Base-by-base conservation (phyloP, 306 rosid species). In the Quercus variabilis region DNA sequence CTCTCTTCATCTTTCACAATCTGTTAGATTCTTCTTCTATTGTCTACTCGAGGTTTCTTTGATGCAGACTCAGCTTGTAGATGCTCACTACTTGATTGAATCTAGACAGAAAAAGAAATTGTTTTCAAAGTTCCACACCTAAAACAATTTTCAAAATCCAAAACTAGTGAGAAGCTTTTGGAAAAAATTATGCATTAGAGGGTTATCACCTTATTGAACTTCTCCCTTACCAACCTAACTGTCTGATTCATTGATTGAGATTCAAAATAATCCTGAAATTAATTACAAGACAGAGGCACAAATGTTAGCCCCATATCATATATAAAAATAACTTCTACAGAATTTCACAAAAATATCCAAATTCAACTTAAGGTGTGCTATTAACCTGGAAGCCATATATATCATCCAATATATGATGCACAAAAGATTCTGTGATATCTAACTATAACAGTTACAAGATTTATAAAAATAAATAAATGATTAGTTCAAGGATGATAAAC, bases 221-320 rank as follows among this genome's bases (percentile, higher is more conserved):
- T 94, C 80, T 92, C 90, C 84, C 97, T 88, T 63, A 92, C 97
- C 71, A 78, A 55, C 80, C 52, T 83, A 65, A 87, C 99, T 6
- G 97, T 91, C 79, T 86, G 92, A 81, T 94, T 91, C 99, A 92
- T 92, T n/a, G 97, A 90, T 30, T 77, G 78, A 70, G 97, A 94
- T 63, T 90, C 51, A 79, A 94, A 92, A 86, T 94, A 92, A 54
- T 94, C 98, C 98, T 93, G 84, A 35, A 79, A 68, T 52, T 10
- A 69, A 62, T 71, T 31, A 78, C 57, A 73, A 76, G 52, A 79
- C 15, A 3, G 8, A 62, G 81, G 57, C 38, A 55, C 64, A 76
- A 33, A 82, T 49, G 18, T 79, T 43, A 86, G 79, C 23, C 38
- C 28, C 43, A 75, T 67, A 74, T 60, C 55, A 62, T 64, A 52